phyloP scores from a whole-genome alignment of 2,329 filamentous ascomycete species.

The Sclerotinia sclerotiorum region DNA sequence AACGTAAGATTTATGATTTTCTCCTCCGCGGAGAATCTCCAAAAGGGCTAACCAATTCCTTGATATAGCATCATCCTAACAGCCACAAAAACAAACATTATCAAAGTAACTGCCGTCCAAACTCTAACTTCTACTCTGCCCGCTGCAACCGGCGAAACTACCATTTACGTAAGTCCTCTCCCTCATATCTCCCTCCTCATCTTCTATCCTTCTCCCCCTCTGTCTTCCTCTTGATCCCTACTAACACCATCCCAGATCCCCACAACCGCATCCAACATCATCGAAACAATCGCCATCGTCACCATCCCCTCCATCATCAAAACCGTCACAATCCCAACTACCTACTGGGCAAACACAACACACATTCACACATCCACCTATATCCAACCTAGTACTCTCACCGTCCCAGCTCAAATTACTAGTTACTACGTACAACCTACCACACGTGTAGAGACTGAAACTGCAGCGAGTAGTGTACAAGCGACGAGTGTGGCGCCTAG shows the following conservation, averaged over 20 bases:
- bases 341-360: constrained; percentile 6
- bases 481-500: constrained; percentile 21
- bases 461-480: neutral
- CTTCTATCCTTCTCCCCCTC: neutral
- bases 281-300: constrained; percentile 31
- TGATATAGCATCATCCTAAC: constrained; percentile 40
- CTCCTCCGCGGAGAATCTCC: neutral
- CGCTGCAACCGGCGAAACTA: constrained; percentile 34
- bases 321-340: constrained; percentile 28
- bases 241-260: constrained; percentile 26
- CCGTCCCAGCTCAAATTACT: neutral
- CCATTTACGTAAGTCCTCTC: constrained; percentile 22
- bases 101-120: constrained; percentile 44
- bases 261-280: constrained; percentile 30
- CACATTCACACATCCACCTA: neutral
- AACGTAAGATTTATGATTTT: constrained; percentile 32
- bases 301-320: constrained; percentile 32
- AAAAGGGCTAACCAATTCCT: neutral
- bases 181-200: neutral
- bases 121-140: constrained; percentile 33
- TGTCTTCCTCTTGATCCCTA: constrained; percentile 17
- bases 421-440: constrained; percentile 17
- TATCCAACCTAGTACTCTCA: constrained; percentile 9
- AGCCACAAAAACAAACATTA: constrained; percentile 46
- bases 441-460: constrained; percentile 21